Evolutionary conservation across 441 rosid genomes (phyloP), one percentile per base, ranked within the genome.

Genomic region (Euphorbia corollata): DNA sequence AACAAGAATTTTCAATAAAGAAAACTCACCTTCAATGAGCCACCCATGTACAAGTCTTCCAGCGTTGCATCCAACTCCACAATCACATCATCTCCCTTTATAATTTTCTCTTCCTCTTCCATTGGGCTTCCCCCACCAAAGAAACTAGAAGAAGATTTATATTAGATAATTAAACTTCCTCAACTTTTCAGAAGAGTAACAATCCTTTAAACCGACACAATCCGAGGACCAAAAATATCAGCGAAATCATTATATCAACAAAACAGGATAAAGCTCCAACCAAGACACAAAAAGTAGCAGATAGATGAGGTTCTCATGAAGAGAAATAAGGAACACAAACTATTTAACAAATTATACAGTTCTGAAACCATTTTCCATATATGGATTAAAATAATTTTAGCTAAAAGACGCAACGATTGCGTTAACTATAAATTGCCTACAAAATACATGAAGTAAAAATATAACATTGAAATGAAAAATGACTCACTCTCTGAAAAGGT

Each of bases 31-130:
- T 94, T 89, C 64, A 91, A 71, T 4, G 97, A 78, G 61, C 98
- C 97, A 64, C 99, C 98, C 92, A 87, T 91, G 82, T 91, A 94
- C 63, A 94, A 73, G 81, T 94, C 97, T 82, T 94, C 98, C 13
- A 94, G 80, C 38, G 94, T 75, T 2, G 97, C 99, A 41, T 91
- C 96, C 76, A 94, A 78, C 61, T 91, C 99, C 61, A 94, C 91
- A 80, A 91, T 78, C 51, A 94, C 92, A 70, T 94, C 98, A 80
- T 94, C 98, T 34, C 98, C 99, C 78, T 85, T 94, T 43, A 71
- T 81, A 60, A 89, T 78, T 73, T 68, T 87, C 80, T 91, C 99
- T 83, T 94, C 99, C 84, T 91, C 99, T 79, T 91, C 97, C 77
- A 9, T 70, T 2, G 71, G 69, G 58, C 92, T 91, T 50, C 97